Evolutionary conservation across 164 flowering plant species (phyloP).

Genomic region (Annona cherimola): DNA sequence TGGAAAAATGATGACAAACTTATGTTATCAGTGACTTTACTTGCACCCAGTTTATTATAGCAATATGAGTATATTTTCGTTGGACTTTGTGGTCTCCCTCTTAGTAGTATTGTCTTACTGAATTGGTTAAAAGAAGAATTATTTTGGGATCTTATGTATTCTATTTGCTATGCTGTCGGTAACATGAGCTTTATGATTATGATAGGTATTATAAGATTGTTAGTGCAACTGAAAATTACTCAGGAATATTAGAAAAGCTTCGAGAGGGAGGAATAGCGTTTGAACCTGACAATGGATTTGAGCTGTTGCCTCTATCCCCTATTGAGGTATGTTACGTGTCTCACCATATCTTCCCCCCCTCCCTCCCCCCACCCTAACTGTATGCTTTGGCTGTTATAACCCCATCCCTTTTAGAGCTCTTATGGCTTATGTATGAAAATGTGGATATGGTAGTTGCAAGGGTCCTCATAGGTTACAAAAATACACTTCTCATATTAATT

Average conservation of each 20-base stretch:
- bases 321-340: constrained; percentile 53
- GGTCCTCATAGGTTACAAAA: background rate
- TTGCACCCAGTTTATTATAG: too few species aligned
- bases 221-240: constrained; percentile 60
- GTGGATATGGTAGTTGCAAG: background rate
- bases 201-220: constrained; percentile 68
- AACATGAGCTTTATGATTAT: constrained; percentile 2
- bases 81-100: too few species aligned
- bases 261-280: constrained; percentile 73
- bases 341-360: background rate
- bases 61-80: too few species aligned
- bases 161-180: background rate
- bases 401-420: background rate
- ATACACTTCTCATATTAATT: background rate
- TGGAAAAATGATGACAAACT: too few species aligned
- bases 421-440: background rate
- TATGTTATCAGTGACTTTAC: too few species aligned
- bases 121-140: too few species aligned
- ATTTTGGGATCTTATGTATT: too few species aligned
- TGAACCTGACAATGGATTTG: constrained; percentile 86
- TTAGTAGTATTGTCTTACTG: too few species aligned
- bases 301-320: constrained; percentile 65
- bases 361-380: background rate
- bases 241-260: constrained; percentile 53
- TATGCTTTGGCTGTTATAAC: background rate